phyloP scores from a whole-genome alignment of 2,329 filamentous ascomycete species.

The Phialophora macrospora region DNA sequence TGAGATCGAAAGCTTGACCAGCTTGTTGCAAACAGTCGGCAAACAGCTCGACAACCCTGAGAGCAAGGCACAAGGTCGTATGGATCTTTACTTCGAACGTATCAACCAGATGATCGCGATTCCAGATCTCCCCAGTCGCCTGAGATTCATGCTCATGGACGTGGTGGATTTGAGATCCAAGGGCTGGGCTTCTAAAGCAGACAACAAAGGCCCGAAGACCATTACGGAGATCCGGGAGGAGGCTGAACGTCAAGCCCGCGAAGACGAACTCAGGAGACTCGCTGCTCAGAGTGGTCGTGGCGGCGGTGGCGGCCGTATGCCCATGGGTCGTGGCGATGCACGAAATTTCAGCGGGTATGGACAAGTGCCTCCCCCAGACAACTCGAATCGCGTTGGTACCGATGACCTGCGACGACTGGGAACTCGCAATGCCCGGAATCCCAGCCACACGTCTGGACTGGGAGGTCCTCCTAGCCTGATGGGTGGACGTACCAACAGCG shows the following conservation, averaged over 20 bases:
- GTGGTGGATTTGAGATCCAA: slow-evolving; percentile 79
- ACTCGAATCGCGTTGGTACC: slow-evolving; percentile 81
- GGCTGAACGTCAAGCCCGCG: slow-evolving; percentile 77
- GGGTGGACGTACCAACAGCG: slow-evolving; percentile 86
- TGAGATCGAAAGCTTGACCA: slow-evolving; percentile 93
- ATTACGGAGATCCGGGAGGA: slow-evolving; percentile 88
- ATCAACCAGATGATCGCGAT: slow-evolving; percentile 82
- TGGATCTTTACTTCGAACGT: slow-evolving; percentile 91
- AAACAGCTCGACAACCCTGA: slow-evolving; percentile 73
- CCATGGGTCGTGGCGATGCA: slow-evolving; percentile 81
- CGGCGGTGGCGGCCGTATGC: slow-evolving; percentile 66
- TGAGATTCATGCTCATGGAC: slow-evolving; percentile 97
- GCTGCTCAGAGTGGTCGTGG: slow-evolving; percentile 62
- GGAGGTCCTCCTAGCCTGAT: slow-evolving; percentile 89
- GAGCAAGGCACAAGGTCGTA: slow-evolving; percentile 82
- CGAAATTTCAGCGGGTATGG: slow-evolving; percentile 74
- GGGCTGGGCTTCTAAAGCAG: slow-evolving; percentile 84
- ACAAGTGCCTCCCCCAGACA: slow-evolving; percentile 70
- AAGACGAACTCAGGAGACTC: slow-evolving; percentile 70
- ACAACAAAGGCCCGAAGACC: slow-evolving; percentile 94
- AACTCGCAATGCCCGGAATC: slow-evolving; percentile 67
- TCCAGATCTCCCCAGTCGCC: slow-evolving; percentile 79
- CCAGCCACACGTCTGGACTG: slow-evolving; percentile 61
- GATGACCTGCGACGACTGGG: slow-evolving; percentile 86
- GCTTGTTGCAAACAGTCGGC: slow-evolving; percentile 90